Conservation (phyloP, 768 basidiomycete species). For the Pisolithus tinctorius region DNA sequence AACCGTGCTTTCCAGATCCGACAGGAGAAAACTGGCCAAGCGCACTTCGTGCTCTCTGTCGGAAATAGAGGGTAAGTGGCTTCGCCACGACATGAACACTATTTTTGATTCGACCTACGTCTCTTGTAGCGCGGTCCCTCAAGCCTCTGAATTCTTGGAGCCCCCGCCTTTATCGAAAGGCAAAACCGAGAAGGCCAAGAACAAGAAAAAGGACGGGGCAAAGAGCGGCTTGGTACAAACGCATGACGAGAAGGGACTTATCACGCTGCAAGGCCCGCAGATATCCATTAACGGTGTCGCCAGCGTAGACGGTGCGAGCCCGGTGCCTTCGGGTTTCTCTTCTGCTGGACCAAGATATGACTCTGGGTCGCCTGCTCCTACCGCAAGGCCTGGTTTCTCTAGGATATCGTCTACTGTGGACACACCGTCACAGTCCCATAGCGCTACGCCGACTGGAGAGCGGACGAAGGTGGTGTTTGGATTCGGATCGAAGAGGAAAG, state of each 20-base stretch:
- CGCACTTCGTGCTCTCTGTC: conserved; percentile 92
- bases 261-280: conserved; percentile 61
- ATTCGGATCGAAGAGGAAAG: conserved; percentile 76
- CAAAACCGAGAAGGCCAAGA: conserved; percentile 76
- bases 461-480: conserved; percentile 73
- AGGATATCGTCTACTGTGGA: conserved; percentile 55
- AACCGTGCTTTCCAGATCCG: conserved; percentile 88
- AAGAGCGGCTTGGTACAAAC: conserved; percentile 42
- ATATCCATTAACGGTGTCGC: conserved; percentile 32
- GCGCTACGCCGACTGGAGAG: conserved; percentile 56
- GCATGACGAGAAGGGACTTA: conserved; percentile 54
- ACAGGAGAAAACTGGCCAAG: conserved; percentile 91
- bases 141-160: conserved; percentile 74
- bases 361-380: conserved; percentile 56
- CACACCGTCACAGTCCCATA: conserved; percentile 36
- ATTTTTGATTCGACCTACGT: conserved; percentile 9
- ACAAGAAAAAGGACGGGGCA: conserved; percentile 64
- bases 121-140: conserved; percentile 71
- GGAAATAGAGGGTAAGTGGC: conserved; percentile 79
- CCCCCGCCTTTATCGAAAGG: conserved; percentile 75
- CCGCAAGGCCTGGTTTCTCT: conserved; percentile 60
- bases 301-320: conserved; percentile 27
- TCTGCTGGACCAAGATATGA: conserved; percentile 22
- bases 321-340: conserved; percentile 35
- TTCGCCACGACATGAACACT: not conserved